Evolutionary conservation across 495 filamentous ascomycete species (phyloP), one percentile per base, ranked within the genome.

Genomic region (Talaromyces proteolyticus): DNA sequence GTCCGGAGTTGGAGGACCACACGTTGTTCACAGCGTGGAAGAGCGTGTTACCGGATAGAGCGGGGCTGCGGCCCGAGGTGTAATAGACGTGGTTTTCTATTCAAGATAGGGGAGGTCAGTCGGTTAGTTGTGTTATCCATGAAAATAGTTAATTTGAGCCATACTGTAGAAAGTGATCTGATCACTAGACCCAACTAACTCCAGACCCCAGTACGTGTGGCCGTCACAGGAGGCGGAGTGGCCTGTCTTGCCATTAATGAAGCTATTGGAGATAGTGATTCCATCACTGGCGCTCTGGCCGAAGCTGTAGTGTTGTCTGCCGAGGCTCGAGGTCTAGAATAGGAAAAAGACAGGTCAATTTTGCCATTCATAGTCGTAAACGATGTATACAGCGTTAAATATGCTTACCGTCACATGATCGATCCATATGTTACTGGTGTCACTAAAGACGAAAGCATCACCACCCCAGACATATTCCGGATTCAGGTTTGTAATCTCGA

Each of bases 151-250:
- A 47, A 64, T 62, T 43, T 62, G 61, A 12, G 26, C 26, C 26
- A 29, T 29, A 29, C 26, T 29, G 26, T 29, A 29, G 29, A 75
- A 54, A 19, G 73, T 76, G 44, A 73, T 61, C 40, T 62, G 55
- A 48, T 75, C 70, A 42, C 53, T 61, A 7, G 64, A 63, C 6
- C 74, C 73, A 47, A 65, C 63, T 55, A 76, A 61, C 47, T 69
- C 64, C 56, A 81, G 57, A 20, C 63, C 71, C 76, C 76, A 79
- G 68, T 81, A 80, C 57, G 78, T 76, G 54, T 78, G 66, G 16
- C 70, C 68, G 44, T 81, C 73, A 50, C 76, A 79, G 21, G 66
- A 69, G 14, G 75, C 70, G 23, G 70, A 75, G 68, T 70, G 79
- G 51, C 54, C 63, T 1, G 74, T 76, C 12, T 53, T 50, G 24